Evolutionary conservation across 2,329 filamentous ascomycete species (phyloP).

Genomic region (Penicillium italicum): DNA sequence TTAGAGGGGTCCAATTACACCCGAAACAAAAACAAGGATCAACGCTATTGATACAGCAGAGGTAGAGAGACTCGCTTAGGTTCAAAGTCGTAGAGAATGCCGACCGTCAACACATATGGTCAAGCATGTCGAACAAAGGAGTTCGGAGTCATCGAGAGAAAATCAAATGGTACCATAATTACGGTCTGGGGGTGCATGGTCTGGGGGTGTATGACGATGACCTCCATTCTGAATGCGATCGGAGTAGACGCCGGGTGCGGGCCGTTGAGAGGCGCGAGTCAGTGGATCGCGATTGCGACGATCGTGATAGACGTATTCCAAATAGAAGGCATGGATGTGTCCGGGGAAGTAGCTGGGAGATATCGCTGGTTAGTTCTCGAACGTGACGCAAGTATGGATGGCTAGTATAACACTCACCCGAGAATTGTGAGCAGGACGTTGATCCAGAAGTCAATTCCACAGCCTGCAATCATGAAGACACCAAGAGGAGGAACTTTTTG

Average conservation of each 20-base stretch:
- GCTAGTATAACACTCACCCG: slow-evolving; percentile 45
- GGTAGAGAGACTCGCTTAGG: background rate
- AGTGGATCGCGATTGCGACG: slow-evolving; percentile 44
- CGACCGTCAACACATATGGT: background rate
- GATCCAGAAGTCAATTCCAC: slow-evolving; percentile 61
- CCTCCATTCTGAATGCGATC: slow-evolving; percentile 40
- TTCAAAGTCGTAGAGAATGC: background rate
- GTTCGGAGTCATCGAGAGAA: background rate
- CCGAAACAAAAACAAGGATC: background rate
- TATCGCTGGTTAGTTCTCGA: slow-evolving; percentile 6
- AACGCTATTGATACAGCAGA: background rate
- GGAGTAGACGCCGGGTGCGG: slow-evolving; percentile 41
- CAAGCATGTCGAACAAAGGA: no score
- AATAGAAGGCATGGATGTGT: slow-evolving; percentile 75
- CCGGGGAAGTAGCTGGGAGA: slow-evolving; percentile 65
- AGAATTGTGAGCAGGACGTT: slow-evolving; percentile 65
- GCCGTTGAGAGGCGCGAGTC: slow-evolving; percentile 18
- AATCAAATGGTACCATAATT: slow-evolving; percentile 28
- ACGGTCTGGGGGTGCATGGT: background rate
- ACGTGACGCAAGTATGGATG: background rate
- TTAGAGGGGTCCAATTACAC: background rate
- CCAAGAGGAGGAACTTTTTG: slow-evolving; percentile 61
- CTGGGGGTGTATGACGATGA: slow-evolving; percentile 10
- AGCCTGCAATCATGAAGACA: slow-evolving; percentile 62
- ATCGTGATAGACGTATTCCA: slow-evolving; percentile 80